Percentiles rank a stretch among this genome's conserved stretches.
phyloP scores from a whole-genome alignment of 1,139 yeast species.

The Lizanozyma gosingica region DNA sequence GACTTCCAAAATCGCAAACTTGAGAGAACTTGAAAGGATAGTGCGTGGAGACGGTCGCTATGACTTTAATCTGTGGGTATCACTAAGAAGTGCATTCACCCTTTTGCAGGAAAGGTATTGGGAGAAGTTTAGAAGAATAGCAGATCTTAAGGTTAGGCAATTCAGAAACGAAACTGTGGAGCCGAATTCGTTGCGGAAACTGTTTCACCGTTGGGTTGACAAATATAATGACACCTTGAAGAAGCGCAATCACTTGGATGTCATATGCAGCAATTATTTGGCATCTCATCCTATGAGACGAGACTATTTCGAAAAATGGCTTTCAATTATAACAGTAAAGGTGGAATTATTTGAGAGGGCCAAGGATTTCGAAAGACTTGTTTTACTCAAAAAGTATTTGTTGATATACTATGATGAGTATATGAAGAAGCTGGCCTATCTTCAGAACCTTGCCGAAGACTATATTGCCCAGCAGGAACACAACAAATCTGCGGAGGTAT shows the following conservation, averaged over 20 bases:
- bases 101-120: constrained; percentile 15
- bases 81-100: constrained; percentile 4
- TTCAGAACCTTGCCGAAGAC: constrained; percentile 23
- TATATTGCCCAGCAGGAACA: constrained; percentile 21
- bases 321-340: neutral
- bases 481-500: constrained; percentile 5
- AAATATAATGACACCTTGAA: constrained; percentile 11
- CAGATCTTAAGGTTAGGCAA: constrained; percentile 10
- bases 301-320: constrained; percentile 11
- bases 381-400: constrained; percentile 21
- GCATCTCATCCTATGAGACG: constrained; percentile 6
- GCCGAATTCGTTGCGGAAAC: constrained; percentile 8
- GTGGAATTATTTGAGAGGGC: constrained; percentile 8
- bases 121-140: constrained; percentile 9
- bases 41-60: neutral
- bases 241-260: constrained; percentile 8
- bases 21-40: neutral
- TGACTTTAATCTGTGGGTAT: neutral
- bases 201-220: constrained; percentile 17
- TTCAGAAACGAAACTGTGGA: constrained; percentile 8
- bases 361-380: constrained; percentile 13
- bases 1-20: neutral
- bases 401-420: constrained; percentile 29
- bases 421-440: constrained; percentile 13
- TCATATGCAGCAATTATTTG: constrained; percentile 9